These are phyloP conservation scores for Mycena sanguinolenta DNA, from an alignment of 768 basidiomycete species.

Conservation along the genomic window DNA sequence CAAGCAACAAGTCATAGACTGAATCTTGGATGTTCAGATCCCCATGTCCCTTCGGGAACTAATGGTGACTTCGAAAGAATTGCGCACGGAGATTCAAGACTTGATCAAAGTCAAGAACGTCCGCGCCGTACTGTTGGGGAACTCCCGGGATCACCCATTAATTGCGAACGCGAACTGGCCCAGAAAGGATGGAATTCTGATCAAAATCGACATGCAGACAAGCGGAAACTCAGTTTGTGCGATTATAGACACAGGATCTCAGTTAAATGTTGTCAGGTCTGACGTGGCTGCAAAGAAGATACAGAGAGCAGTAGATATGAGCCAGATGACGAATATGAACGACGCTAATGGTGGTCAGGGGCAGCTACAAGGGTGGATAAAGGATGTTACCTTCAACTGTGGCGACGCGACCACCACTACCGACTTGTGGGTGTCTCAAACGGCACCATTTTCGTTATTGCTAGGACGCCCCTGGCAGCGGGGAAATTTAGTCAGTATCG, in stretches of 20 bases:
- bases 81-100: no score
- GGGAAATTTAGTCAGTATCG: conserved; percentile 36
- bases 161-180: neutral
- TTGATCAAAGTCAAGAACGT: no score
- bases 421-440: conserved; percentile 39
- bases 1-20: no score
- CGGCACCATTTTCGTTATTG: conserved; percentile 24
- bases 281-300: conserved; percentile 19
- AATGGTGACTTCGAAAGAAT: no score
- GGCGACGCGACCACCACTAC: conserved; percentile 38
- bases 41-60: no score
- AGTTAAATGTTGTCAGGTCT: conserved; percentile 23
- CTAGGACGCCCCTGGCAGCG: conserved; percentile 26
- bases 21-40: no score
- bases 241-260: conserved; percentile 28
- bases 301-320: conserved; percentile 33
- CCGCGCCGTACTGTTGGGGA: neutral
- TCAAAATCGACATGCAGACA: conserved; percentile 33
- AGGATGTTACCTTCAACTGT: conserved; percentile 38
- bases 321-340: conserved; percentile 26
- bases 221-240: conserved; percentile 27
- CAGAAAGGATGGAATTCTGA: conserved; percentile 16
- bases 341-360: conserved; percentile 48
- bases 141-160: neutral
- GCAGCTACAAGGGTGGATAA: conserved; percentile 37